Evolutionary conservation across 331 rosid species (phyloP).

Genomic region (Spiraea crenata): DNA sequence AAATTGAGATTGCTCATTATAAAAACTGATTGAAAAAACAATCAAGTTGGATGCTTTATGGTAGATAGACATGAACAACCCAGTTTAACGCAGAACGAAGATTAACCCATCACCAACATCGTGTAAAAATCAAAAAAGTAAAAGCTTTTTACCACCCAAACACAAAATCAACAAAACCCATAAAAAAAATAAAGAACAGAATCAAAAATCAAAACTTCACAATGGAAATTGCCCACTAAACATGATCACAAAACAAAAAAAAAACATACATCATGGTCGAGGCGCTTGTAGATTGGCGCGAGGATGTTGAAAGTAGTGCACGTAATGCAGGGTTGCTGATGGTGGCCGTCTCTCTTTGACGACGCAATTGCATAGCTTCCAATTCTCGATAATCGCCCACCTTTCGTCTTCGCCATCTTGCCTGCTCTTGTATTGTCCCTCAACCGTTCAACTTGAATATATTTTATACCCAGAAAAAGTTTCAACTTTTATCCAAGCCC

Average conservation of each 20-base stretch:
- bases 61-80: neutral
- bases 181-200: neutral
- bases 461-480: neutral
- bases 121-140: neutral
- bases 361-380: constrained; percentile 81
- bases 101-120: neutral
- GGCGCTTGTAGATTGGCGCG: constrained; percentile 94
- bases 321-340: constrained; percentile 70
- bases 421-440: constrained; percentile 41
- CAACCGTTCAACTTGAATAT: neutral
- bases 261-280: constrained; percentile 53
- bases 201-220: neutral
- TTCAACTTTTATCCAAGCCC: neutral
- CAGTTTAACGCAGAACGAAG: neutral
- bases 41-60: neutral
- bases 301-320: constrained; percentile 96
- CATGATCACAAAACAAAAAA: neutral
- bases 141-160: neutral
- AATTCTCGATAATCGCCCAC: constrained; percentile 56
- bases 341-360: constrained; percentile 58
- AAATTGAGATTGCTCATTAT: neutral
- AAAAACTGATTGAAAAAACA: neutral
- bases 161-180: constrained; percentile 7
- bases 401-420: constrained; percentile 52
- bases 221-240: neutral